Percentiles rank a stretch among this genome's conserved stretches.
phyloP scores from a whole-genome alignment of 108 stramenopile genomes.

The Pseudonitzschia pungens region DNA sequence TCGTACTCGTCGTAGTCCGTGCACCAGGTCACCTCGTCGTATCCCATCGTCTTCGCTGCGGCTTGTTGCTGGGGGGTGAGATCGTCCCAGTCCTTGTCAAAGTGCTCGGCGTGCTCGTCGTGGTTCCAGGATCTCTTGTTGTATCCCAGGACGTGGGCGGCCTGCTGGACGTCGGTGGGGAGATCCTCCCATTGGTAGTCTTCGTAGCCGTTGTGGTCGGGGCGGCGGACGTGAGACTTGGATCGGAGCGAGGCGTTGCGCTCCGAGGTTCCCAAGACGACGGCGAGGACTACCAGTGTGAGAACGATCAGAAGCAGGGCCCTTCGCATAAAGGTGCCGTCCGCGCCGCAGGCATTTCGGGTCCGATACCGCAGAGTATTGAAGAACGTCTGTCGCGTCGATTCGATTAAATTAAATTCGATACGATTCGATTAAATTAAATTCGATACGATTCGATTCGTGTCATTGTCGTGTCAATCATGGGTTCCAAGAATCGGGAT shows the following conservation, averaged over 20 bases:
- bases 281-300: neutral
- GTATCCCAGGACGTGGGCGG: slow-evolving; percentile 42
- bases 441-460: too few relatives aligned
- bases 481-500: too few relatives aligned
- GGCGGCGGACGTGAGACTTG: neutral
- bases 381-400: neutral
- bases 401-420: too few relatives aligned
- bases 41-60: slow-evolving; percentile 26
- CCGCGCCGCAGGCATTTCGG: neutral
- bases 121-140: slow-evolving; percentile 41
- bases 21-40: slow-evolving; percentile 21
- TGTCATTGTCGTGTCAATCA: too few relatives aligned
- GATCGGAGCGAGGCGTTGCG: neutral
- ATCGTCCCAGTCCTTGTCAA: slow-evolving; percentile 8
- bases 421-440: too few relatives aligned
- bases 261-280: neutral
- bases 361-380: slow-evolving; percentile 1
- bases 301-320: neutral
- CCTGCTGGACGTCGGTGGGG: slow-evolving; percentile 36
- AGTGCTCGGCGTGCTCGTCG: slow-evolving; percentile 13
- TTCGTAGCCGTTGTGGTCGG: slow-evolving; percentile 20
- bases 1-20: slow-evolving; percentile 14
- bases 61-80: slow-evolving; percentile 21
- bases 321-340: neutral
- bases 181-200: slow-evolving; percentile 41